Base-by-base conservation (phyloP, 306 rosid species). In the Crataegus laevigata region DNA sequence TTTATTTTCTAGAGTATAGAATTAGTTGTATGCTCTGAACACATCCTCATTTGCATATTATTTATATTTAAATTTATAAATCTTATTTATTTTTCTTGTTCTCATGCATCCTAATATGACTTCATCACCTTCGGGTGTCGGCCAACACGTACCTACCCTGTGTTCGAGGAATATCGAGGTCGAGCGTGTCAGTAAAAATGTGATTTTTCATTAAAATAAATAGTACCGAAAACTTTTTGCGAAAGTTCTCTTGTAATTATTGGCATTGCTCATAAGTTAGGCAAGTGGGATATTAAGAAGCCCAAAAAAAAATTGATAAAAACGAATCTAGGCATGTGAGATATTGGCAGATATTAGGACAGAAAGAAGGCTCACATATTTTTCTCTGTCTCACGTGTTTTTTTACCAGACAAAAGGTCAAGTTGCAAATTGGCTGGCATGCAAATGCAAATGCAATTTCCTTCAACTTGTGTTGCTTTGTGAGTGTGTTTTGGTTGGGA, bases 221-320 rank as follows among this genome's bases (percentile, higher is more conserved):
- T 0, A 38, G 11, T 38, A 38, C 3, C 3, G 0, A 0, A 9
- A 38, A 0, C 0, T 38, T 38, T 38, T n/a, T n/a, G n/a, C n/a
- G n/a, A n/a, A n/a, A n/a, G n/a, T n/a, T n/a, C n/a, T n/a, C n/a
- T n/a, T 29, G 69, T n/a, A 58, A 38, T 57, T 10, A 17, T 58
- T 58, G 67, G 21, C 8, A 54, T 9, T 58, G 58, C 76, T 40
- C 34, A 13, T 61, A 25, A 25, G 43, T 42, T 29, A 21, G 24
- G 29, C 59, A 38, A 42, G 69, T 73, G 59, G 29, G 66, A 61
- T 26, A 59, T 3, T 43, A 61, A 25, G 29, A 40, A 22, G 21
- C 8, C 12, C 3, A 2, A n/a, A 15, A 57, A 10, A 61, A 25
- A 42, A 1, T 19, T 73, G 69, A 40, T 21, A 26, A 28, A 30